Conservation (phyloP, 2,329 filamentous ascomycete species). For the Akanthomyces dipterigenus region DNA sequence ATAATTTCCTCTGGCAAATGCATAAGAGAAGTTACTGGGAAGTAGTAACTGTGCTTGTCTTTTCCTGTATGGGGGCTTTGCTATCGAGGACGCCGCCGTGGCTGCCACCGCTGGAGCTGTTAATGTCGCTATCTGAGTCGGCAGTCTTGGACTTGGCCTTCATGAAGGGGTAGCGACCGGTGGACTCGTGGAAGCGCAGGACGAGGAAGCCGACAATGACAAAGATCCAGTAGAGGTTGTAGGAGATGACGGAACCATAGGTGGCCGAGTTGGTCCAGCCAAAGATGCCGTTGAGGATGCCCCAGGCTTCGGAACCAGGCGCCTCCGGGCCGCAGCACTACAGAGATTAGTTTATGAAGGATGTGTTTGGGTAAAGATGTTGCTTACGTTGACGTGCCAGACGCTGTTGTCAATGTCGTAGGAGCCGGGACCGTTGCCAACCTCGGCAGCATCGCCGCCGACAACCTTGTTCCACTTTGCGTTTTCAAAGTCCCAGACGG, state of each 20-base stretch:
- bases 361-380: not conserved
- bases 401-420: slow-evolving; percentile 74
- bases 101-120: slow-evolving; percentile 21
- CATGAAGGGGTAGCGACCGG: slow-evolving; percentile 42
- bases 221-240: slow-evolving; percentile 80
- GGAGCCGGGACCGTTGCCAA: slow-evolving; percentile 58
- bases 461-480: slow-evolving; percentile 61
- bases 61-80: slow-evolving; percentile 22
- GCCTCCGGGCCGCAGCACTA: slow-evolving; percentile 71
- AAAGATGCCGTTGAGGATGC: slow-evolving; percentile 77
- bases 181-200: slow-evolving; percentile 60
- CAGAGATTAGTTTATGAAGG: not conserved
- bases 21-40: not conserved
- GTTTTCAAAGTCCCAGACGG: slow-evolving; percentile 67
- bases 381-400: slow-evolving; percentile 72
- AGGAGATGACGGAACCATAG: slow-evolving; percentile 78
- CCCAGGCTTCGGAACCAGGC: slow-evolving; percentile 74
- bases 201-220: slow-evolving; percentile 62
- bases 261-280: slow-evolving; percentile 88
- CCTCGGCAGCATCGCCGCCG: slow-evolving; percentile 48
- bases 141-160: slow-evolving; percentile 24
- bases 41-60: slow-evolving; percentile 16
- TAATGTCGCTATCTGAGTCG: slow-evolving; percentile 14
- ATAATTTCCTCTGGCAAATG: not conserved
- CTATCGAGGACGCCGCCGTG: slow-evolving; percentile 17